Conservation (phyloP, 306 rosid species). For the Astragalus glycyphyllos region DNA sequence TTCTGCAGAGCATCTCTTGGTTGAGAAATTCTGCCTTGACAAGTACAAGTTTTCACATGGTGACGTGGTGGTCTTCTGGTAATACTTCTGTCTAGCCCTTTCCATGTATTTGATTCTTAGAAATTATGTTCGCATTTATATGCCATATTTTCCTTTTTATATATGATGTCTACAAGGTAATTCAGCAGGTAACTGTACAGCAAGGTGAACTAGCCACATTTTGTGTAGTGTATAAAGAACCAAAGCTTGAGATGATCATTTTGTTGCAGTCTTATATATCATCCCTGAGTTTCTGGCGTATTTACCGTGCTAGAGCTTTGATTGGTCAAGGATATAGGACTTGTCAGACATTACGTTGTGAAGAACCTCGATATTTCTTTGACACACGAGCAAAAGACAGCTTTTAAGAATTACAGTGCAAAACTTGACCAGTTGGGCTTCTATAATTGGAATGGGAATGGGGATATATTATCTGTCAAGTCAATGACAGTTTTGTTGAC, state of each 20-base stretch:
- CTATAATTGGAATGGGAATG: slow-evolving; percentile 13
- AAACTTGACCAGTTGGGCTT: slow-evolving; percentile 19
- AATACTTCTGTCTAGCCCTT: slow-evolving; percentile 9
- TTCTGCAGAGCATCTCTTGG: slow-evolving; percentile 79
- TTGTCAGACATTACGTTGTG: slow-evolving; percentile 14
- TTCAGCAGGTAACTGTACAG: slow-evolving; percentile 5
- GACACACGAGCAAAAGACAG: slow-evolving; percentile 5
- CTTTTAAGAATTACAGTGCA: slow-evolving; percentile 6
- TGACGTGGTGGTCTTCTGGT: slow-evolving; percentile 85
- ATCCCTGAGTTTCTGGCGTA: too few relatives aligned
- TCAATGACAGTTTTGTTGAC: slow-evolving; percentile 6
- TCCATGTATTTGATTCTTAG: not conserved
- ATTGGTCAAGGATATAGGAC: slow-evolving; percentile 15
- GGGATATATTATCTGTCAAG: not conserved
- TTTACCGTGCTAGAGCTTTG: not conserved
- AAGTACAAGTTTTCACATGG: slow-evolving; percentile 77
- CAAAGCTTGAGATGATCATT: not conserved
- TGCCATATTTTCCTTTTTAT: slow-evolving; percentile 15
- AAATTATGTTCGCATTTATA: slow-evolving; percentile 15
- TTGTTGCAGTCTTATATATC: not conserved
- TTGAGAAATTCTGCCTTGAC: slow-evolving; percentile 69
- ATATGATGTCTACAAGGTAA: slow-evolving; percentile 11
- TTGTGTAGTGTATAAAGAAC: not conserved
- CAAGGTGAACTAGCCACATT: too few relatives aligned
- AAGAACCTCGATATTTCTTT: slow-evolving; percentile 23